These are phyloP conservation scores for Theobroma grandiflorum DNA, from an alignment of 441 rosid species.

Conservation along the genomic window DNA sequence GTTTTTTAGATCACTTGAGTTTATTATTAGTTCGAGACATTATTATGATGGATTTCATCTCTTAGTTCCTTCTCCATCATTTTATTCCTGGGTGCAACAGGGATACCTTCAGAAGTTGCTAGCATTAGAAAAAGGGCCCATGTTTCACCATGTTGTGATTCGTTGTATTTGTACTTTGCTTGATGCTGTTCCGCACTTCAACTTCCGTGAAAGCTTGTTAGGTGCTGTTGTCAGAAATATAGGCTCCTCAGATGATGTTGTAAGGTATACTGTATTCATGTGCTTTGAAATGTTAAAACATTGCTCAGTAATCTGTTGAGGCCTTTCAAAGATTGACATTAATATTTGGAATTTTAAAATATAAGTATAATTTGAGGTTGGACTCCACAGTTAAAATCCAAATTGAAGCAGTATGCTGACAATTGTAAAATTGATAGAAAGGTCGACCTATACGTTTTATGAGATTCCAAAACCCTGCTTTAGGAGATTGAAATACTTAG, in stretches of 20 bases:
- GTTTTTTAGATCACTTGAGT: background rate
- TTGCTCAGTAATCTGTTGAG: conserved; percentile 6
- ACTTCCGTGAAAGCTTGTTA: conserved; percentile 77
- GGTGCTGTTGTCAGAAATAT: conserved; percentile 70
- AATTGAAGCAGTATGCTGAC: background rate
- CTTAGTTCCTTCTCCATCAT: background rate
- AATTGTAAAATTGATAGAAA: background rate
- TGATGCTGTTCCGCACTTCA: conserved; percentile 91
- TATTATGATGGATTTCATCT: background rate
- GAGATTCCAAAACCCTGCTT: conserved; percentile 12
- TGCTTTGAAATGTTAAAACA: background rate
- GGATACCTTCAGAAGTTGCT: conserved; percentile 78
- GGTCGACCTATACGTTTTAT: background rate
- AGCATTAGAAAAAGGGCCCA: conserved; percentile 58
- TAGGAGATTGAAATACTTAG: conserved; percentile 4
- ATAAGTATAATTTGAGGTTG: background rate
- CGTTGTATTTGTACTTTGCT: conserved; percentile 84
- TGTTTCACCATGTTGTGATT: conserved; percentile 67
- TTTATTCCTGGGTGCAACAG: conserved; percentile 48
- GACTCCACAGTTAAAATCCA: background rate
- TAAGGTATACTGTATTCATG: conserved; percentile 54
- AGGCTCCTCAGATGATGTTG: conserved; percentile 78
- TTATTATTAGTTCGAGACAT: background rate
- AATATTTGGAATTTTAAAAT: background rate
- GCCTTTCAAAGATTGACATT: background rate